These are phyloP conservation scores for Sporisorium scitamineum DNA, from an alignment of 1,284 basidiomycete genomes.

Conservation along the genomic window DNA sequence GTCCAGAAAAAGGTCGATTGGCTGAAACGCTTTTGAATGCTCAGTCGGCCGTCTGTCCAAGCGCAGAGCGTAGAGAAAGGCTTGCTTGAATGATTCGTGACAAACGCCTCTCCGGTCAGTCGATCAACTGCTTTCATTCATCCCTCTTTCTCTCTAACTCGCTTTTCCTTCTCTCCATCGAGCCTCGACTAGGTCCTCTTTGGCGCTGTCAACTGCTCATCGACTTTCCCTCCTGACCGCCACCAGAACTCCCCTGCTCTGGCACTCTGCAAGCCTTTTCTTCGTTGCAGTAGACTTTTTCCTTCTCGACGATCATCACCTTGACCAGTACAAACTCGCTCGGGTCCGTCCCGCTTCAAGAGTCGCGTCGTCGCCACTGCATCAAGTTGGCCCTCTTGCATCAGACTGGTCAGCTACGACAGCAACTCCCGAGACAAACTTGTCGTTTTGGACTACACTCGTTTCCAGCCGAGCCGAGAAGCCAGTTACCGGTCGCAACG, in stretches of 20 bases:
- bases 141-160: background rate
- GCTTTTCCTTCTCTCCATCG: background rate
- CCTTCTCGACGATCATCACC: background rate
- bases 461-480: background rate
- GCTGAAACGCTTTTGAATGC: background rate
- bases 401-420: background rate
- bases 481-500: background rate
- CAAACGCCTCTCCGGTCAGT: constrained; percentile 6
- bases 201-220: background rate
- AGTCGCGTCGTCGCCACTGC: background rate
- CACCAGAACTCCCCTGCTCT: background rate
- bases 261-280: background rate
- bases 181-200: background rate
- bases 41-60: constrained; percentile 7
- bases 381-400: background rate
- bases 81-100: constrained; percentile 5
- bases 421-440: background rate
- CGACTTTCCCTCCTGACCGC: background rate
- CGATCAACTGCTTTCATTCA: background rate
- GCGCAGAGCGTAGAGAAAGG: background rate
- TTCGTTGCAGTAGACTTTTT: background rate
- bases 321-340: too few species aligned
- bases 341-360: too few species aligned
- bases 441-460: background rate
- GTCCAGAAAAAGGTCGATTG: background rate